Evolutionary conservation across 805 yeast genomes (phyloP).

Genomic region (Wickerhamiella azymoides): DNA sequence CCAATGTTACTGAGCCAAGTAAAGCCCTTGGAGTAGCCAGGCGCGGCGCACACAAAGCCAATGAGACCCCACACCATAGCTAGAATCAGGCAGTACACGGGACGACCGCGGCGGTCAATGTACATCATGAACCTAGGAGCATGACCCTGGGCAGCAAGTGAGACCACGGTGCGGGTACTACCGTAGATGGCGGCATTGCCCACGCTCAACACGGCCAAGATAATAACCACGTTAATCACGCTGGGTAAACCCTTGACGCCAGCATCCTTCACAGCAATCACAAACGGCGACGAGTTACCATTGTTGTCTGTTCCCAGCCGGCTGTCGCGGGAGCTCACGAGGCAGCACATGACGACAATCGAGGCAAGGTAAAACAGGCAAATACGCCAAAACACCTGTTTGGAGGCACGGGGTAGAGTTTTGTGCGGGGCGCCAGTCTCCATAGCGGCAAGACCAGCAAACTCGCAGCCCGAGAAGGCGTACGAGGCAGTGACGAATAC

Average conservation of each 20-base stretch:
- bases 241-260: conserved; percentile 55
- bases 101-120: conserved; percentile 68
- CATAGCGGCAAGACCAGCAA: conserved; percentile 64
- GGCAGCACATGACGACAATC: conserved; percentile 43
- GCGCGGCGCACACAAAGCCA: conserved; percentile 50
- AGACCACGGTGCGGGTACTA: conserved; percentile 53
- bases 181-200: conserved; percentile 63
- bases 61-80: conserved; percentile 39
- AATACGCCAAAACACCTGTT: conserved; percentile 76
- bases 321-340: conserved; percentile 50
- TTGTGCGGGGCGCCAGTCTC: conserved; percentile 57
- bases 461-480: conserved; percentile 62
- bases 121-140: conserved; percentile 51
- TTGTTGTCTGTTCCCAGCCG: conserved; percentile 40
- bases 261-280: conserved; percentile 54
- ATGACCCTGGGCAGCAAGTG: conserved; percentile 51
- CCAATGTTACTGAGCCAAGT: conserved; percentile 66
- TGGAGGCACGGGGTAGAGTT: conserved; percentile 57
- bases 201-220: conserved; percentile 56
- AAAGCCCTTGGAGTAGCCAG: conserved; percentile 38
- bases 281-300: conserved; percentile 60
- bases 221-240: conserved; percentile 55
- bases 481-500: conserved; percentile 71
- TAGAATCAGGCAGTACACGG: conserved; percentile 46
- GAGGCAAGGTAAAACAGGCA: conserved; percentile 52